phyloP scores from a whole-genome alignment of 179 eudicot species.

The Camellia oleifera region DNA sequence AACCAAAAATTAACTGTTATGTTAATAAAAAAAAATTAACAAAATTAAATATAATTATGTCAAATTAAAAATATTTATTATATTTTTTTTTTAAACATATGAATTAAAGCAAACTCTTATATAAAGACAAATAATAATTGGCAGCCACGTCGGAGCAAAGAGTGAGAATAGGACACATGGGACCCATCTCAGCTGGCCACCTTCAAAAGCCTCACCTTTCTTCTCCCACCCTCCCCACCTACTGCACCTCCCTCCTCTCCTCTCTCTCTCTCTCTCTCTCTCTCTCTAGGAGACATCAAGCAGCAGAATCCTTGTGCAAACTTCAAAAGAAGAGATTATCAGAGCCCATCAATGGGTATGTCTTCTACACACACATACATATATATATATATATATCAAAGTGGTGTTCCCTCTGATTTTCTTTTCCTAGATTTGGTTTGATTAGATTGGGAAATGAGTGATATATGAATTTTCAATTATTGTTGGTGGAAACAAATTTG shows the following conservation, averaged over 20 bases:
- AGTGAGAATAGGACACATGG: constrained; percentile 9
- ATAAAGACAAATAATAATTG: constrained; percentile 8
- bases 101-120: neutral
- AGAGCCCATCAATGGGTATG: constrained; percentile 2
- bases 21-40: too few species aligned
- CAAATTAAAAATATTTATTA: too few species aligned
- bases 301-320: neutral
- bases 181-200: constrained; percentile 15
- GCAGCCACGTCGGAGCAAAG: constrained; percentile 3
- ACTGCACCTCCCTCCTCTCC: constrained; percentile 1
- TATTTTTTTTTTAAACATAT: too few species aligned
- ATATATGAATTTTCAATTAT: neutral
- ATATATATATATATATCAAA: neutral
- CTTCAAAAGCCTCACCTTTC: neutral
- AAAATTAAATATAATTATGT: too few species aligned
- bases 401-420: neutral
- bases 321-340: constrained; percentile 3
- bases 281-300: neutral
- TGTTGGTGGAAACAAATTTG: neutral
- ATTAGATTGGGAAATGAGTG: neutral
- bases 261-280: constrained; percentile 5
- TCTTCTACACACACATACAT: neutral
- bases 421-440: neutral
- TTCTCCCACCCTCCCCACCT: neutral
- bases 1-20: too few species aligned